Base-by-base conservation (phyloP, 106 monocot species). In the Dendrobium officinale region DNA sequence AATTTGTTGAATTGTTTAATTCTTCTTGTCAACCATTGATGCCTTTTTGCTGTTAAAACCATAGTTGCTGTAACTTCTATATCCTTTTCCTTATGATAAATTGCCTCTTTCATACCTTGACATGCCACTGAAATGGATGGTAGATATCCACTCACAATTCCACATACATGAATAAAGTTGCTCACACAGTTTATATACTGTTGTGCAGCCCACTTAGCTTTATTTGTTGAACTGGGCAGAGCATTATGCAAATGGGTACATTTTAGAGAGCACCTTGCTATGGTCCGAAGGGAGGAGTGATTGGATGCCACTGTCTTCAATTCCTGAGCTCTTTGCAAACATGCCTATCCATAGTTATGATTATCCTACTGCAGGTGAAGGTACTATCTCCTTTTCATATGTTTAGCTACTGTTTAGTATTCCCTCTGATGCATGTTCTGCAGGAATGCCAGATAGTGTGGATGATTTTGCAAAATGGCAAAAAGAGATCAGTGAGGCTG, bases 201-300 rank as follows among this genome's bases (percentile, higher is more conserved):
- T 81, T 77, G 75, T 70, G 43, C 44, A 54, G 49, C 27, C 54
- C 40, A 64, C 78, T 83, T 67, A 79, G 75, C 59, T 81, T 54
- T 85, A 72, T 86, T 84, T 84, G 67, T 85, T 86, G 83, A 77
- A 68, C 56, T 91, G 79, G 58, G 64, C 89, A 99, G 98, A 89
- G 54, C 93, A 99, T 88, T 88, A 88, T 75, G 40, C 78, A 75
- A 90, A 90, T 80, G 99, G 95, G 55, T 91, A 92, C 82, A 85
- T 99, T 27, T 77, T 75, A 22, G 91, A 86, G 74, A 89, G 56
- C 76, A 91, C 95, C 33, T 73, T 93, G 5, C 66, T 95, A 43
- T 99, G 99, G 99, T 73, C 86, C 18, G 88, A 99, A 85, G 99
- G 95, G 59, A 90, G 90, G 80, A 88, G 77, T 67, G 93, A 95